A percentile compares a stretch with the other conserved stretches of the same genome.
phyloP scores from a whole-genome alignment of 257 asterid species.

The Coffea canephora region DNA sequence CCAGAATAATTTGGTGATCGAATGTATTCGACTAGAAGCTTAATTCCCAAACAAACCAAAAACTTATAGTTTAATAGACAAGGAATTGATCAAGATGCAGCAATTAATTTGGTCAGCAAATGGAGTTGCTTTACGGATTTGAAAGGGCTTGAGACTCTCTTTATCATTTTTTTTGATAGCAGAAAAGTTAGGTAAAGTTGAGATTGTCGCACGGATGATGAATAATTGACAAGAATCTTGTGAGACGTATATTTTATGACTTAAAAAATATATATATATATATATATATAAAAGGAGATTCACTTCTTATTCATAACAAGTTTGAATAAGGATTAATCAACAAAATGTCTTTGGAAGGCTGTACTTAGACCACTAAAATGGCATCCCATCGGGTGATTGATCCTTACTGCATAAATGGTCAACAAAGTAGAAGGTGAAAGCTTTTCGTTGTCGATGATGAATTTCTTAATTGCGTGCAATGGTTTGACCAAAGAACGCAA shows the following conservation, averaged over 20 bases:
- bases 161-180: neutral
- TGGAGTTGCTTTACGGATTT: slow-evolving; percentile 10
- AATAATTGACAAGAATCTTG: slow-evolving; percentile 16
- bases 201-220: slow-evolving; percentile 8
- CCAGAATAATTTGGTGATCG: neutral
- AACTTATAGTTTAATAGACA: neutral
- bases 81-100: neutral
- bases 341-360: neutral
- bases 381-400: neutral
- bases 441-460: neutral
- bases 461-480: neutral
- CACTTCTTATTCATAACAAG: neutral
- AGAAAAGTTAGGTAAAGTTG: slow-evolving; percentile 23
- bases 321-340: neutral
- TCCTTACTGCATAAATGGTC: slow-evolving; percentile 12
- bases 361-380: slow-evolving; percentile 18
- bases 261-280: no score
- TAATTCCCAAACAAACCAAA: neutral
- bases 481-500: neutral
- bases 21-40: neutral
- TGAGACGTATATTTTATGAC: neutral
- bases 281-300: neutral
- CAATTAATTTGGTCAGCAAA: slow-evolving; percentile 12
- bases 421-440: slow-evolving; percentile 16
- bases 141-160: slow-evolving; percentile 16